Evolutionary conservation across 192 early-diverging fungal genomes (phyloP), one percentile per base, ranked within the genome.

Genomic region (Coemansia sp.): DNA sequence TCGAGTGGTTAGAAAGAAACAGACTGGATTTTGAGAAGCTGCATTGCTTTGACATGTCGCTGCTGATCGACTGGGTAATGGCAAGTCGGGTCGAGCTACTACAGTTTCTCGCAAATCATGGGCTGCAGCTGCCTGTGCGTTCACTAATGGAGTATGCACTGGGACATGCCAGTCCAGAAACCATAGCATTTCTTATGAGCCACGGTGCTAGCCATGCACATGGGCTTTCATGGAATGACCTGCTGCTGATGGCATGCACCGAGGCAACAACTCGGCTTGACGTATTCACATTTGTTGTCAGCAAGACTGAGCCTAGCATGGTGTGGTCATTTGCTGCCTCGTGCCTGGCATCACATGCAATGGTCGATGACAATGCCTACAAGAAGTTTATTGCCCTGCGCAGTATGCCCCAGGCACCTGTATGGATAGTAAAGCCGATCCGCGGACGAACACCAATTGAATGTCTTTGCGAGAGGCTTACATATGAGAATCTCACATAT

Each of bases 171-270:
- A 28, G 53, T 0, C 62, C 69, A 4, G 53, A 30, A 3, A 51
- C 45, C 8, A 49, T 71, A 20, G 54, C 45, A 36, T 61, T 71
- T 37, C 45, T 71, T n/a, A 60, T 71, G 53, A 17, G 5, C 20
- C 53, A 56, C 40, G 51, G 52, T 10, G 5, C 62, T 9, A 37
- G 34, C 30, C 36, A 61, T n/a, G 30, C 16, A 40, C 23, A 57
- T 32, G 44, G 14, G 53, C 53, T 52, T 5, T 58, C 69, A 17
- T 71, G 69, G 69, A 58, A 65, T 39, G 69, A 71, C 28, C 43
- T 71, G 42, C 18, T 71, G 40, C 44, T 71, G 57, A 64, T 71
- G 69, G 69, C 69, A 40, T 64, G 62, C 32, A 61, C 69, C 0
- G 58, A 65, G 10, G 54, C 48, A 2, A 53, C 50, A 7, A 65